Evolutionary conservation across 106 monocot species (phyloP).

Genomic region (Hemerocallis citrina): DNA sequence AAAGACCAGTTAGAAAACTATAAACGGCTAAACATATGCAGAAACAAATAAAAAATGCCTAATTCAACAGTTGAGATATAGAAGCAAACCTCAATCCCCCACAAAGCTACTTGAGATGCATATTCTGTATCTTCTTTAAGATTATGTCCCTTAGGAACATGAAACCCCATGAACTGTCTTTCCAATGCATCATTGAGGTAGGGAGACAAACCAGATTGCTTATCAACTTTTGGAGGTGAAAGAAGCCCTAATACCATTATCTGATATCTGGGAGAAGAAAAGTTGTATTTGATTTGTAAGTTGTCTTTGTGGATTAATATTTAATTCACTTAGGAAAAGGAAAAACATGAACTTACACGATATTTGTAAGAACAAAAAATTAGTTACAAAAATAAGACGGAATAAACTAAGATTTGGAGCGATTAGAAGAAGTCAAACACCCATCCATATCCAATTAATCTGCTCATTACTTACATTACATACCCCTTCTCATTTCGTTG

Average conservation of each 20-base stretch:
- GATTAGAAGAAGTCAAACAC: no score
- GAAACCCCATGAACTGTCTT: constrained; percentile 37
- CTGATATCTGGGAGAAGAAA: constrained; percentile 63
- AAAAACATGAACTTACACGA: no score
- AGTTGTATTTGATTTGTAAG: not conserved
- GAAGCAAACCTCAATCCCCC: constrained; percentile 84
- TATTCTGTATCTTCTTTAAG: constrained; percentile 54
- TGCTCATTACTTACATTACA: no score
- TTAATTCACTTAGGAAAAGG: no score
- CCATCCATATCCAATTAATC: no score
- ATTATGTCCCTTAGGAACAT: constrained; percentile 68
- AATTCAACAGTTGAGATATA: not conserved
- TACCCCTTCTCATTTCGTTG: no score
- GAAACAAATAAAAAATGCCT: not conserved
- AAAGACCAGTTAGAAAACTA: not conserved
- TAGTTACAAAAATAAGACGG: no score
- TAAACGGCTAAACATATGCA: not conserved
- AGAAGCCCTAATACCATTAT: constrained; percentile 67
- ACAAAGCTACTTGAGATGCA: constrained; percentile 88
- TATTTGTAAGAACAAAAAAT: no score
- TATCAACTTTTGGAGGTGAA: constrained; percentile 23
- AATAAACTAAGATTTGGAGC: no score
- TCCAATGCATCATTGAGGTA: constrained; percentile 14
- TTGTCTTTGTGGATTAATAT: not conserved
- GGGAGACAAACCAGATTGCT: constrained; percentile 13